phyloP scores from a whole-genome alignment of 2,329 filamentous ascomycete species.

The Neonectria ditissima region DNA sequence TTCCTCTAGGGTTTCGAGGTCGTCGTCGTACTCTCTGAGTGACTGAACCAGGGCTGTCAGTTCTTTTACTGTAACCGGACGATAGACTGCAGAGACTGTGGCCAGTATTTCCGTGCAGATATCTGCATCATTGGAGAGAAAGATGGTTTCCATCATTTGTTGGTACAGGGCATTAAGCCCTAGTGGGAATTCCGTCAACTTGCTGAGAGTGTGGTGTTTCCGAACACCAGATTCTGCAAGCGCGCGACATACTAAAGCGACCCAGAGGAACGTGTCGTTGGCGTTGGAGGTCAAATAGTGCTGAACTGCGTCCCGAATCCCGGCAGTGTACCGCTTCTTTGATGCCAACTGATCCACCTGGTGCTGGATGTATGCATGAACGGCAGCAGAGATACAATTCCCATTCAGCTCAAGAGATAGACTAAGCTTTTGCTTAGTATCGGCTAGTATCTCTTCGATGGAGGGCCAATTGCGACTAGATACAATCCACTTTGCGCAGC shows the following conservation, averaged over 20 bases:
- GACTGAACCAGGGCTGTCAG: too few species aligned
- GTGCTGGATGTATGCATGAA: not conserved
- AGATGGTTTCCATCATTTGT: slow-evolving; percentile 52
- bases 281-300: slow-evolving; percentile 47
- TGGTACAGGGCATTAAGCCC: slow-evolving; percentile 53
- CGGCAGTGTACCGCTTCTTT: not conserved
- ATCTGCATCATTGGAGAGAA: too few species aligned
- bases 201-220: slow-evolving; percentile 25
- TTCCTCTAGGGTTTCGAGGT: too few species aligned
- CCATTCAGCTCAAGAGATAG: not conserved
- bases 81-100: too few species aligned
- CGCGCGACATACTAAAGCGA: slow-evolving; percentile 33
- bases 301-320: slow-evolving; percentile 18
- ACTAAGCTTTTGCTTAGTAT: not conserved
- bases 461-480: not conserved
- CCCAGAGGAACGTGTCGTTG: too few species aligned
- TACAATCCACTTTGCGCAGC: not conserved
- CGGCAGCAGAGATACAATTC: not conserved
- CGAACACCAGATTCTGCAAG: slow-evolving; percentile 19
- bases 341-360: not conserved
- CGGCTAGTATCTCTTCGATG: not conserved
- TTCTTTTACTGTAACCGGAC: too few species aligned
- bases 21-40: too few species aligned
- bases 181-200: slow-evolving; percentile 46
- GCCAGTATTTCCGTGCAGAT: too few species aligned